Evolutionary conservation across 768 basidiomycete genomes (phyloP), one percentile per base, ranked within the genome.

Genomic region (Suillus hirtellus): DNA sequence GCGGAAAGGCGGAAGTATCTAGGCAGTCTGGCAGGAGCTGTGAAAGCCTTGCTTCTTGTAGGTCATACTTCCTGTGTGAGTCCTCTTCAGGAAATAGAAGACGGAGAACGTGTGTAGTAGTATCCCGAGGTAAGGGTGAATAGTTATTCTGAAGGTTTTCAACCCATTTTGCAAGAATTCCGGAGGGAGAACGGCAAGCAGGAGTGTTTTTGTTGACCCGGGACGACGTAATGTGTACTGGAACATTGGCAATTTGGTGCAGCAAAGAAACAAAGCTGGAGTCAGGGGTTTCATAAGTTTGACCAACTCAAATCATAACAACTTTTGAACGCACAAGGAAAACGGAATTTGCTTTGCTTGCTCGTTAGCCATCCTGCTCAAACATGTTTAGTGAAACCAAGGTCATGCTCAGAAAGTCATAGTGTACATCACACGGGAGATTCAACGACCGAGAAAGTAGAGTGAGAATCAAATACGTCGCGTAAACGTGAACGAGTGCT

Each of bases 61-160:
- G 78, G 40, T 86, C 85, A 68, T 89, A 96, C 72, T 86, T 86
- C 27, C 95, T 80, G 17, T 82, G 74, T 1, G 77, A 68, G 64
- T 95, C 92, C 62, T 93, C 87, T 64, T 95, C 88, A 0, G 95
- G 94, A 70, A 95, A 96, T n/a, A 96, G 77, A 5, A 95, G 74
- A 8, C 86, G 84, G 68, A 96, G 88, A 37, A 93, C 75, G 6
- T 82, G 81, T 15, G 81, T 78, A 10, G 87, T 85, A 0, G 86
- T 87, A 4, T 83, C 81, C 0, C 71, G 70, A 0, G 85, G 83
- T 24, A 89, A 73, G 15, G 86, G 84, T 14, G 74, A 70, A 68
- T 80, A 85, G 17, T 72, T 66, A n/a, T 54, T 66, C 62, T 73
- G 79, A 38, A 89, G 73, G 14, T 72, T 69, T 2, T 69, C 65